Percentiles rank a stretch among this genome's conserved stretches.
Evolutionary conservation across 306 rosid genomes (phyloP).

Genomic region (Ceratonia siliqua): DNA sequence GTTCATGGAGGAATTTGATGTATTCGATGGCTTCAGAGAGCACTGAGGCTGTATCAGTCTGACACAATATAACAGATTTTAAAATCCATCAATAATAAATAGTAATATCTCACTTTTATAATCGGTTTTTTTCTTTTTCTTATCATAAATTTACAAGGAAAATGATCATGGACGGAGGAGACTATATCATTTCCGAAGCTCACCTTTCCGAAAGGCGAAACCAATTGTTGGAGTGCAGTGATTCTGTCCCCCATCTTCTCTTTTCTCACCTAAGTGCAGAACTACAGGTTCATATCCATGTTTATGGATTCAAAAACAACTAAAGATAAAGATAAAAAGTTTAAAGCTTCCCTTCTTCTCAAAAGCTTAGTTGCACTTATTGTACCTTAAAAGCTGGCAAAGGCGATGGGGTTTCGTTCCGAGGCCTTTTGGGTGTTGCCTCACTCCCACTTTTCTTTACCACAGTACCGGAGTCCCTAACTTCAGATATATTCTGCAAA

Average conservation of each 20-base stretch:
- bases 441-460: constrained; percentile 82
- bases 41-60: constrained; percentile 99
- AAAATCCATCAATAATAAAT: constrained; percentile 24
- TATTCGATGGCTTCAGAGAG: constrained; percentile 98
- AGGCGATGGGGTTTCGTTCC: constrained; percentile 83
- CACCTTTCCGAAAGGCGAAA: constrained; percentile 99
- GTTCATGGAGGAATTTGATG: constrained; percentile 96
- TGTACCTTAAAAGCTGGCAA: constrained; percentile 99
- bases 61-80: constrained; percentile 42
- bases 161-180: constrained; percentile 42
- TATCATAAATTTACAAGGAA: constrained; percentile 36
- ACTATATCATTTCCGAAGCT: constrained; percentile 33
- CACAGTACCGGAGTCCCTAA: constrained; percentile 60
- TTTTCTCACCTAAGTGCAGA: constrained; percentile 80
- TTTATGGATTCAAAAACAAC: constrained; percentile 23
- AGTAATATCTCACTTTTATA: background rate
- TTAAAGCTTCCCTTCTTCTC: constrained; percentile 33
- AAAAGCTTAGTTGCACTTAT: constrained; percentile 43
- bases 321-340: constrained; percentile 24
- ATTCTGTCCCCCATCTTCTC: constrained; percentile 99
- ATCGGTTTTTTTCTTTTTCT: background rate
- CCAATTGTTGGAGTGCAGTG: constrained; percentile 99
- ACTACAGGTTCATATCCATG: constrained; percentile 40
- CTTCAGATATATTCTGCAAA: constrained; percentile 78
- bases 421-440: constrained; percentile 74